Conservation (phyloP, 768 basidiomycete species). For the Termitomyces bulborhizus region DNA sequence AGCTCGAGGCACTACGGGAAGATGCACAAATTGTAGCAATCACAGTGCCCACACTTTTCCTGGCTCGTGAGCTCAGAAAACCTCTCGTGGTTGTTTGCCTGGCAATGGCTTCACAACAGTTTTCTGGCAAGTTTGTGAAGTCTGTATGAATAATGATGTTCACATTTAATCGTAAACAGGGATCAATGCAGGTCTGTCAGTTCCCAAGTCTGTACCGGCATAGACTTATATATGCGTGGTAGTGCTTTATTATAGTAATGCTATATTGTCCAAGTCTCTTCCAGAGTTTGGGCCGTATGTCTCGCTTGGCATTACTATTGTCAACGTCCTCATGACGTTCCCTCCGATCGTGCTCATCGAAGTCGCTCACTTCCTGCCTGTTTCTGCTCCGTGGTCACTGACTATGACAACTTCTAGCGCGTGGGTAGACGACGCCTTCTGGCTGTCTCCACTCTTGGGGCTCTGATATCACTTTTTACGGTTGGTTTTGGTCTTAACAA, state of each 20-base stretch:
- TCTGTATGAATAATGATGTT: not conserved
- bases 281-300: slow-evolving; percentile 78
- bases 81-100: slow-evolving; percentile 63
- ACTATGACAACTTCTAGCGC: slow-evolving; percentile 33
- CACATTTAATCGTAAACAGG: slow-evolving; percentile 32
- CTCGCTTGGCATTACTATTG: slow-evolving; percentile 76
- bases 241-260: slow-evolving; percentile 91
- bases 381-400: not conserved
- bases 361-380: slow-evolving; percentile 32
- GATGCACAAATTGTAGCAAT: slow-evolving; percentile 25
- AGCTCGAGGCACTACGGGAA: slow-evolving; percentile 20
- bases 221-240: slow-evolving; percentile 5
- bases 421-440: slow-evolving; percentile 70
- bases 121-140: slow-evolving; percentile 50
- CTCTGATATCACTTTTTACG: slow-evolving; percentile 54
- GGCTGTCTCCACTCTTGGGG: slow-evolving; percentile 59
- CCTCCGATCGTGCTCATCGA: slow-evolving; percentile 86
- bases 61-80: slow-evolving; percentile 46
- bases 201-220: not conserved
- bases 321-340: slow-evolving; percentile 82
- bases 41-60: slow-evolving; percentile 48
- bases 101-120: slow-evolving; percentile 72
- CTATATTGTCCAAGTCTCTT: slow-evolving; percentile 75
- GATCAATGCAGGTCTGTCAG: slow-evolving; percentile 59
- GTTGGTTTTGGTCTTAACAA: slow-evolving; percentile 70